These are phyloP conservation scores for Rubroboletus satanas DNA, from an alignment of 768 basidiomycete species.

Conservation along the genomic window DNA sequence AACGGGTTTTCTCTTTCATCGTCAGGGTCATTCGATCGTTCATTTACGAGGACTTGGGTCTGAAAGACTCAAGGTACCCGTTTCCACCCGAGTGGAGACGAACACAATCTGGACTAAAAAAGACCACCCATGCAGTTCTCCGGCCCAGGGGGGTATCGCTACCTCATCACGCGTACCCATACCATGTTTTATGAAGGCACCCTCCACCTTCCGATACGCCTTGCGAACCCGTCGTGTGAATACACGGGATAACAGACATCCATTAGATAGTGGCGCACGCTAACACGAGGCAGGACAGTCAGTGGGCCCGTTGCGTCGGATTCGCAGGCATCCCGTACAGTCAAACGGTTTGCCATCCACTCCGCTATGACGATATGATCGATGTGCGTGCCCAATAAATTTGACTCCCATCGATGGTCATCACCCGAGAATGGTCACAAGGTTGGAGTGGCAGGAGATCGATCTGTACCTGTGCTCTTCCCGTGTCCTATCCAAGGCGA, in stretches of 20 bases:
- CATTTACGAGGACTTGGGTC: neutral
- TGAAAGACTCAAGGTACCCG: neutral
- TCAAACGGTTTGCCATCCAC: constrained; percentile 1
- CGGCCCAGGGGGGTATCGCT: neutral
- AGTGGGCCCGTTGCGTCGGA: neutral
- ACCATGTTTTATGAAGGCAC: constrained; percentile 18
- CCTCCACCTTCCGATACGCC: neutral
- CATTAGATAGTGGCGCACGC: constrained; percentile 14
- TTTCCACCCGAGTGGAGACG: neutral
- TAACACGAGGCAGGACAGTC: constrained; percentile 3
- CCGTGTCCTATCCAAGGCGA: constrained; percentile 3
- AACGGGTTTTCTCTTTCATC: neutral
- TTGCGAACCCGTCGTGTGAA: constrained; percentile 24
- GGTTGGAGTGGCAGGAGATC: constrained; percentile 1
- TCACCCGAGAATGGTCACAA: constrained; percentile 12
- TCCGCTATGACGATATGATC: constrained; percentile 3
- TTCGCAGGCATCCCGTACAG: constrained; percentile 1
- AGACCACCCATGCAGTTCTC: neutral
- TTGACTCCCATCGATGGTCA: constrained; percentile 1
- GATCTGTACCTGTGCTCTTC: neutral
- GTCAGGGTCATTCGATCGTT: constrained; percentile 10
- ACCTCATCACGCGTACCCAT: constrained; percentile 2
- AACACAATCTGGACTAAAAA: constrained; percentile 14
- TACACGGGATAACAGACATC: constrained; percentile 1
- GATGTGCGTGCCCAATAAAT: neutral